Evolutionary conservation across 805 yeast species (phyloP), one percentile per base, ranked within the genome.

Genomic region (Myxozyma vanderwaltii): DNA sequence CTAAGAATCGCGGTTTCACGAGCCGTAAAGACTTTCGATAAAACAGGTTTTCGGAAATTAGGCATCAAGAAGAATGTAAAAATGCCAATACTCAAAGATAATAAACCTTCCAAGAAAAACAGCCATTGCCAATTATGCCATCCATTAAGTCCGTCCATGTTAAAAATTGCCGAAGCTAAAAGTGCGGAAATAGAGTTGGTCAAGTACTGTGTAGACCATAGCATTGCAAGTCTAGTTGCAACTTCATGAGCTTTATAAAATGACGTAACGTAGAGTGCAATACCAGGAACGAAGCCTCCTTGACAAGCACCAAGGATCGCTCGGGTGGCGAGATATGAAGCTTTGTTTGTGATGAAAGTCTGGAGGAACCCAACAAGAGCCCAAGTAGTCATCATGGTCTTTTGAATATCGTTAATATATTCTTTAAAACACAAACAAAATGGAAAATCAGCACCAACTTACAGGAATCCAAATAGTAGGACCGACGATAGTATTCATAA

Each of bases 241-340:
- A 86, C 72, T 70, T 86, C 90, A 24, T 75, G 70, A 31, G 80
- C 70, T 2, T 83, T 86, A 73, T 81, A 86, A 72, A 85, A 86
- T 71, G 84, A 85, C 0, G 86, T 80, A 70, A 86, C 75, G 84
- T 86, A 86, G 46, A 85, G 72, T 54, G 82, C 79, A 31, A 81
- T 72, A 63, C 85, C 89, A 35, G 86, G 84, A 54, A 86, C 84
- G 59, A 84, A 84, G 0, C 89, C 89, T 58, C 89, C 89, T 69
- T 85, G 84, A n/a, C 81, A 72, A 10, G 79, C 68, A 1, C 86
- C 89, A 43, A 83, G 68, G 4, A 83, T 73, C 1, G 79, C 81
- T 59, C 88, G 75, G 8, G 82, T 75, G 8, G 74, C 76, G 47
- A 74, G 74, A 62, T 81, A 83, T 0, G 81, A 78, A 0, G 74